Evolutionary conservation across 2,329 filamentous ascomycete species (phyloP).

Genomic region (Alternaria arborescens): DNA sequence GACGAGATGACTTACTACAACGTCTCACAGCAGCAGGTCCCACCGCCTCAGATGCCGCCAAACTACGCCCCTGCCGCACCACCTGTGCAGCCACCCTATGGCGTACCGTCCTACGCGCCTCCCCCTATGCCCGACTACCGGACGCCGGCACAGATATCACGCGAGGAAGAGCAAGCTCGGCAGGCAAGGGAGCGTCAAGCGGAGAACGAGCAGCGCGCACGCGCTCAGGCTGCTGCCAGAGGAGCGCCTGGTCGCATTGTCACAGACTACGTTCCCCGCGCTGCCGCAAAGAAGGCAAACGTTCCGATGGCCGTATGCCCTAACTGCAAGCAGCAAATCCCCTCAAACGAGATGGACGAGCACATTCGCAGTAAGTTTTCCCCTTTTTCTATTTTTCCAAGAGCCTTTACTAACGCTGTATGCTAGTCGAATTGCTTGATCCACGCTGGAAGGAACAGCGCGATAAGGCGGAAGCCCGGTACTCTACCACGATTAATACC

Average conservation of each 20-base stretch:
- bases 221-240: slow-evolving; percentile 80
- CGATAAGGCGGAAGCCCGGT: slow-evolving; percentile 84
- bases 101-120: slow-evolving; percentile 31
- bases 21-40: slow-evolving; percentile 41
- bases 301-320: slow-evolving; percentile 80
- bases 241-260: slow-evolving; percentile 79
- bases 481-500: slow-evolving; percentile 85
- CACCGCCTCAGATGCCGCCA: slow-evolving; percentile 39
- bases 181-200: slow-evolving; percentile 52
- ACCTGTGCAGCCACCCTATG: slow-evolving; percentile 41
- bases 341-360: slow-evolving; percentile 84
- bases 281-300: slow-evolving; percentile 73
- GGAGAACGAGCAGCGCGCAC: slow-evolving; percentile 70
- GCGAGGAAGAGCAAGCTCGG: slow-evolving; percentile 51
- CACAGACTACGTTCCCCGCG: slow-evolving; percentile 89
- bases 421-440: slow-evolving; percentile 83
- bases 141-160: slow-evolving; percentile 43
- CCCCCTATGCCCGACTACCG: slow-evolving; percentile 40
- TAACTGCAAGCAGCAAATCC: slow-evolving; percentile 91
- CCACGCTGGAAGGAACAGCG: slow-evolving; percentile 96
- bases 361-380: slow-evolving; percentile 82
- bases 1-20: slow-evolving; percentile 65
- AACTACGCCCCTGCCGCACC: slow-evolving; percentile 41
- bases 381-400: slow-evolving; percentile 1
- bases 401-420: slow-evolving; percentile 48